Evolutionary conservation across 805 yeast genomes (phyloP), one percentile per base, ranked within the genome.

Genomic region (Maudiozyma serrabonitensis): DNA sequence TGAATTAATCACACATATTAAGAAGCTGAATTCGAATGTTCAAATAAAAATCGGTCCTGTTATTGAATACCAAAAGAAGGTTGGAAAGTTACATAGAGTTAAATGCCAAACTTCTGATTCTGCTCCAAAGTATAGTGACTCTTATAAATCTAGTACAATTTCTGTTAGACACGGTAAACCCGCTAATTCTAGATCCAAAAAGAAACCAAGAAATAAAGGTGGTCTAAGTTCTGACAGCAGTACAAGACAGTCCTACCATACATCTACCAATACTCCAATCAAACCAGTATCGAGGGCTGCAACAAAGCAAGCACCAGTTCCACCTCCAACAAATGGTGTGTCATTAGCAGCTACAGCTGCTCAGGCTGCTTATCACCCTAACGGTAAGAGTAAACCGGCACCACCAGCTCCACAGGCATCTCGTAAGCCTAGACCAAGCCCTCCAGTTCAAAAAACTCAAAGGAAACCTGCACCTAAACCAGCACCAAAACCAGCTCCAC

Each of bases 141-240:
- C 70, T 11, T 93, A 93, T 72, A 93, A 93, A 70, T 87, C 96
- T 3, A 86, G 95, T 54, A 80, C 87, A 0, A 90, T 93, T 25
- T 81, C 79, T 40, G 96, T 88, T 16, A 79, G 81, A 44, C 77
- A 76, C 43, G 99, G 99, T 15, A 73, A 78, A 53, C 89, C 96
- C 6, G 81, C 87, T 0, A 77, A 72, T 51, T 77, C 93, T 12
- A 70, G 62, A n/a, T 83, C 89, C 19, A 82, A 80, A 34, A 80
- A 81, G 58, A 80, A 84, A 56, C 98, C 98, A 31, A 79, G 80
- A 63, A 81, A 80, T n/a, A 68, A 66, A 35, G 49, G 50, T 50
- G 48, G 52, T 53, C n/a, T 44, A 15, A 34, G 19, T 34, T 43
- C 19, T 4, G 32, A 16, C 16, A 51, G 48, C 51, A 31, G 54